Evolutionary conservation across 106 monocot species (phyloP).

Genomic region (Narthecium ossifragum): DNA sequence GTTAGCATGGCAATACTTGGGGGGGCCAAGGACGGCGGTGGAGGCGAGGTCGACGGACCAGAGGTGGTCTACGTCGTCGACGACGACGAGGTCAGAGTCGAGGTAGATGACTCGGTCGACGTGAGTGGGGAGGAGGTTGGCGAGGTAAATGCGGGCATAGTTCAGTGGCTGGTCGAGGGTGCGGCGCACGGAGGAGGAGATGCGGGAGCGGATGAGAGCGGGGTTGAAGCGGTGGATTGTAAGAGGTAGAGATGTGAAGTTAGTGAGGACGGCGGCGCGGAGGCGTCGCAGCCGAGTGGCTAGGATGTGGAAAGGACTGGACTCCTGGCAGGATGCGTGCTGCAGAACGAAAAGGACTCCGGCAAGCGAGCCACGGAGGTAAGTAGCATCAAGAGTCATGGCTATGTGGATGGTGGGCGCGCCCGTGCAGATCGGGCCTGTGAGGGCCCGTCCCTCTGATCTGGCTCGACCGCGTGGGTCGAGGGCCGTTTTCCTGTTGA

Average conservation of each 20-base stretch:
- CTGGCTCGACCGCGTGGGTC: no score
- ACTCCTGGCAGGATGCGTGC: conserved; percentile 5
- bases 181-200: conserved; percentile 78
- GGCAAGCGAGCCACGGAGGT: conserved; percentile 8
- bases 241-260: conserved; percentile 3
- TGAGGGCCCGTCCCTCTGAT: no score
- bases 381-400: neutral
- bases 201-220: conserved; percentile 43
- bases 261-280: conserved; percentile 2
- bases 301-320: conserved; percentile 5
- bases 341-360: conserved; percentile 8
- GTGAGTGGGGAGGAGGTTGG: conserved; percentile 6
- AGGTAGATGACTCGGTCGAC: conserved; percentile 7
- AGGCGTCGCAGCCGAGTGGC: conserved; percentile 1
- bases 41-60: conserved; percentile 20
- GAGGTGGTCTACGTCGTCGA: conserved; percentile 15
- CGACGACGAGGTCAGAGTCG: conserved; percentile 7
- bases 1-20: conserved; percentile 50
- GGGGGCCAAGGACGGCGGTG: conserved; percentile 15
- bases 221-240: conserved; percentile 36
- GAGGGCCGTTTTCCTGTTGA: no score
- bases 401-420: conserved; percentile 34
- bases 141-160: conserved; percentile 13
- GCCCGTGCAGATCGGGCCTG: conserved; percentile 30
- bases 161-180: conserved; percentile 10